A percentile compares a stretch with the other conserved stretches of the same genome.
phyloP scores from a whole-genome alignment of 2,329 filamentous ascomycete species.

The Penicillium sp. region DNA sequence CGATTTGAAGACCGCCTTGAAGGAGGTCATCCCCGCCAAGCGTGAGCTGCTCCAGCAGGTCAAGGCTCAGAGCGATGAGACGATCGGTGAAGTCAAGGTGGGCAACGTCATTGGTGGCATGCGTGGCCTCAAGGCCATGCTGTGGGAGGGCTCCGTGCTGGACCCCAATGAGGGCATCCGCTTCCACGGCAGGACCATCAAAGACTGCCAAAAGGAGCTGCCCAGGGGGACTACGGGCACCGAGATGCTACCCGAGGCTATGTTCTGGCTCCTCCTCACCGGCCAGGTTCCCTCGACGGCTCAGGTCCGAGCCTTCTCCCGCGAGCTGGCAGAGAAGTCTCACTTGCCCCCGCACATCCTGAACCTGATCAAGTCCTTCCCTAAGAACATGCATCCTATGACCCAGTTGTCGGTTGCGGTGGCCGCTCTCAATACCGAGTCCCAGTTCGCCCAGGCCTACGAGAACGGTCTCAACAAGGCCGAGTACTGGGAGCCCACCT shows the following conservation, averaged over 20 bases:
- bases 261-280: conserved; percentile 98
- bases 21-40: conserved; percentile 82
- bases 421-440: conserved; percentile 92
- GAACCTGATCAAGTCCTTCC: conserved; percentile 86
- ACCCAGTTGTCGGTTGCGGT: conserved; percentile 95
- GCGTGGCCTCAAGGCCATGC: conserved; percentile 96
- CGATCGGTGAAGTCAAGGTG: conserved; percentile 87
- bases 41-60: conserved; percentile 90
- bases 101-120: conserved; percentile 94
- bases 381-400: conserved; percentile 91
- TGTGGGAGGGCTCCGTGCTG: conserved; percentile 97
- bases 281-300: conserved; percentile 80
- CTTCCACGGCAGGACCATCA: conserved; percentile 97
- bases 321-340: conserved; percentile 82
- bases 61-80: conserved; percentile 77
- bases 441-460: conserved; percentile 89
- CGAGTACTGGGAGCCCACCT: conserved; percentile 98
- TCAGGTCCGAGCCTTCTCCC: conserved; percentile 79
- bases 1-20: conserved; percentile 83
- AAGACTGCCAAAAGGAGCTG: conserved; percentile 90
- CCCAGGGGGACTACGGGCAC: conserved; percentile 86
- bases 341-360: conserved; percentile 77
- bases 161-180: conserved; percentile 96
- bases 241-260: conserved; percentile 97
- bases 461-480: conserved; percentile 88